These are phyloP conservation scores for Diaporthe eres DNA, from an alignment of 2,329 filamentous ascomycete species.

Conservation along the genomic window DNA sequence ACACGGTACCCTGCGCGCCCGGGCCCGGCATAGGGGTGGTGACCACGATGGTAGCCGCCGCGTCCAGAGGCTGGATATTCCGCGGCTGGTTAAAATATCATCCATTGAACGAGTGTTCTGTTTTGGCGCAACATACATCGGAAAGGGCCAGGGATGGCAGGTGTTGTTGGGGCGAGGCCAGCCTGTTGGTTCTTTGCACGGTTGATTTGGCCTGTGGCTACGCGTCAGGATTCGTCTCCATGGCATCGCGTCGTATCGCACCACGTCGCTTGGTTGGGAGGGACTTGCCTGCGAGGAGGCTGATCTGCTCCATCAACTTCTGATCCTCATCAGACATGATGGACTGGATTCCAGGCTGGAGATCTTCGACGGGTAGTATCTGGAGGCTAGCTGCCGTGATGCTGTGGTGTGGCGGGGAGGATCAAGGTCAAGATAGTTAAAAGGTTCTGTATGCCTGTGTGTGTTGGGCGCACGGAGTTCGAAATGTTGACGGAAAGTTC, in stretches of 20 bases:
- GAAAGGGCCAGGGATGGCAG: slow-evolving; percentile 47
- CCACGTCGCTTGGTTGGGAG: not conserved
- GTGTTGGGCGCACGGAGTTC: not conserved
- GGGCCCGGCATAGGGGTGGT: slow-evolving; percentile 49
- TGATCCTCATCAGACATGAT: slow-evolving; percentile 65
- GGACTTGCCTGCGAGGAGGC: slow-evolving; percentile 63
- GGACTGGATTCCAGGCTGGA: not conserved
- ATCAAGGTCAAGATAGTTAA: not conserved
- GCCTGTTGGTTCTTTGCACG: slow-evolving; percentile 78
- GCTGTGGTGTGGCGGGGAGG: not conserved
- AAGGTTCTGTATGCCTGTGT: no score
- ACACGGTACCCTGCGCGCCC: slow-evolving; percentile 54
- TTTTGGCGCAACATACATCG: slow-evolving; percentile 52
- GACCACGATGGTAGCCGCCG: slow-evolving; percentile 44
- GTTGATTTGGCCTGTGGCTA: slow-evolving; percentile 80
- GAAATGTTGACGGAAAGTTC: not conserved
- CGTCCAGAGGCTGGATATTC: slow-evolving; percentile 28
- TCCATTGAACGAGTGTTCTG: not conserved
- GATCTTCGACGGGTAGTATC: not conserved
- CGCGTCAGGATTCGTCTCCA: not conserved
- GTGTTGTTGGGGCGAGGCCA: slow-evolving; percentile 52
- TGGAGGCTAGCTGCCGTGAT: not conserved
- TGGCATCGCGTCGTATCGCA: not conserved
- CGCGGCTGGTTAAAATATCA: not conserved
- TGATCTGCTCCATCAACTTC: slow-evolving; percentile 68